Base-by-base conservation (phyloP, 768 basidiomycete genomes). In the Sutorius australiensis region DNA sequence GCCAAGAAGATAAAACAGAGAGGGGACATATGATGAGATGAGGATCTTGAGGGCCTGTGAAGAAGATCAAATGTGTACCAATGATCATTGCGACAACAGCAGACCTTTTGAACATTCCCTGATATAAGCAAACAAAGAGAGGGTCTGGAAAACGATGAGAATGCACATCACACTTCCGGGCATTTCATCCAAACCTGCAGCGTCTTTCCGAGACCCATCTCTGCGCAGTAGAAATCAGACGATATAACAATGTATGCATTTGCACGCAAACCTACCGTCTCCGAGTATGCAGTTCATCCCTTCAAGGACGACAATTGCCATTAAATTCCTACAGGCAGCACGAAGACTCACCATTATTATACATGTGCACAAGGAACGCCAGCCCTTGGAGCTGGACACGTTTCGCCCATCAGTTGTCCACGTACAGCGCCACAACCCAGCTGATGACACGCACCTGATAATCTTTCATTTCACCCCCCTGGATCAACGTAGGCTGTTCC, bases 21-120 rank as follows among this genome's bases (percentile, higher is more conserved):
- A 89, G 75, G 0, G 87, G 87, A 61, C 87, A 89, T 48, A 89
- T 77, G 42, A 89, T 78, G 27, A 89, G 77, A 67, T 87, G 86
- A 10, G 87, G 84, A 32, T 82, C 81, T 21, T 66, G 67, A n/a
- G 52, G 57, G 9, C 70, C 77, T 78, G 48, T 33, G 17, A 40
- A 8, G 46, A 43, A 46, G 12, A 21, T 21, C 3, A 33, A 42
- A 45, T 17, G 21, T 42, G 17, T 16, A 38, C n/a, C 1, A 39
- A 46, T 4, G 37, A 16, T 6, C 8, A 14, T 45, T 12, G 19
- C 19, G n/a, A 41, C 19, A 10, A 50, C 31, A 30, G 48, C 6
- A 60, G 45, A 72, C 81, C 74, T 41, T 73, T 67, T 12, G 76
- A 70, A 21, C 63, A 72, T 60, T 88, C 85, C 57, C 78, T 78